Evolutionary conservation across 169 alveolate species (phyloP), one percentile per base, ranked within the genome.

Genomic region (Theileria orientalis): DNA sequence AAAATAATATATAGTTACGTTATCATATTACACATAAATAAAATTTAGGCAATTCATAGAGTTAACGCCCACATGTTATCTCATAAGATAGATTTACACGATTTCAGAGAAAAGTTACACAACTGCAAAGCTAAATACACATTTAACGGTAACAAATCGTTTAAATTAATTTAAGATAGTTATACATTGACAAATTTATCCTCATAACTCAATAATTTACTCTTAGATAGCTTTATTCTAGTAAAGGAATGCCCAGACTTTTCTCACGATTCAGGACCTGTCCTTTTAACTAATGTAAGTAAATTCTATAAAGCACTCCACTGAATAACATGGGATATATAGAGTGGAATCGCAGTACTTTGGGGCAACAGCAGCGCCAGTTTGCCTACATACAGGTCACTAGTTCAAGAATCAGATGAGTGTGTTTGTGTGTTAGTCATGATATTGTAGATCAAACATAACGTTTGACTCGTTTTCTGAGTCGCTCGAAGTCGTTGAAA

Each of bases 321-420:
- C 21, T 16, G 44, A 11, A 5, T 59, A 16, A 35, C 19, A 59
- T 59, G 9, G 25, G 23, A 19, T 16, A 35, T 0, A 21, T 40
- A 59, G 69, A 59, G 25, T 59, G 69, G 69, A 59, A 27, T 59
- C n/a, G 7, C 25, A 21, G 69, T 19, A 3, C 49, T 59, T 59
- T 59, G 69, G 69, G 49, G 69, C 21, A 27, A 59, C 0, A 59
- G 49, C 7, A 59, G 37, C 14, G 14, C 14, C 14, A 35, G 52
- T 59, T 21, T 59, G 21, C 30, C n/a, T 2, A 21, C 54, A 27
- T 59, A 59, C 23, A 32, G 49, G 49, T 40, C 49, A 59, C 25
- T 59, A 59, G 44, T 19, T 27, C n/a, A 32, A 59, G 69, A 35
- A 16, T 59, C 69, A 6, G 69, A 59, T 27, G 44, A 35, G 69